These are phyloP conservation scores for Didymella glomerata DNA, from an alignment of 2,329 filamentous ascomycete genomes.

Conservation along the genomic window DNA sequence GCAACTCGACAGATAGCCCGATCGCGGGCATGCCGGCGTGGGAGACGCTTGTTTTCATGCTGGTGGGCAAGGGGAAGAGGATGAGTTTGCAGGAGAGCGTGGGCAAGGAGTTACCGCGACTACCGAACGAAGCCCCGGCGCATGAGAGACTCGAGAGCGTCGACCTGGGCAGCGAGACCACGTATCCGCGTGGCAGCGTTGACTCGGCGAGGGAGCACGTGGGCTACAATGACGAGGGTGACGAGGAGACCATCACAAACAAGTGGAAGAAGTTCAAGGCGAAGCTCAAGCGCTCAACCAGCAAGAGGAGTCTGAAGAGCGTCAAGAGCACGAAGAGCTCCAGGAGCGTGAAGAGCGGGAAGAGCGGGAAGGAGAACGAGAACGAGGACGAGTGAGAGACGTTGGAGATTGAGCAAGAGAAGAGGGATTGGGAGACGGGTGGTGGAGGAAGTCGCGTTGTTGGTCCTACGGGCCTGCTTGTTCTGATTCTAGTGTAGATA, in stretches of 20 bases:
- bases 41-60: slow-evolving; percentile 48
- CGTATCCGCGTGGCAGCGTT: slow-evolving; percentile 21
- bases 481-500: neutral
- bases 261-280: slow-evolving; percentile 50
- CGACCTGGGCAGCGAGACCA: slow-evolving; percentile 36
- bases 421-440: no score
- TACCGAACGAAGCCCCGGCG: neutral
- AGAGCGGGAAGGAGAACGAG: neutral
- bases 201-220: neutral
- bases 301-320: slow-evolving; percentile 48
- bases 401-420: no score
- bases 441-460: no score
- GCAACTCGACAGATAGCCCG: slow-evolving; percentile 41
- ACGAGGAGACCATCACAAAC: slow-evolving; percentile 33
- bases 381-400: neutral
- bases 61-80: slow-evolving; percentile 22
- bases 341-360: neutral
- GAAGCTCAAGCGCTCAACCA: slow-evolving; percentile 44
- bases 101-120: slow-evolving; percentile 5
- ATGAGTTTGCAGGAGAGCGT: neutral
- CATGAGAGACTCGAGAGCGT: slow-evolving; percentile 34
- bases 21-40: slow-evolving; percentile 47
- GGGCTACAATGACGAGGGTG: slow-evolving; percentile 26
- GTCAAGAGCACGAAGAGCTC: slow-evolving; percentile 24
- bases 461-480: no score